Evolutionary conservation across 2,329 filamentous ascomycete genomes (phyloP).

Genomic region (Chrysoporthe cubensis): DNA sequence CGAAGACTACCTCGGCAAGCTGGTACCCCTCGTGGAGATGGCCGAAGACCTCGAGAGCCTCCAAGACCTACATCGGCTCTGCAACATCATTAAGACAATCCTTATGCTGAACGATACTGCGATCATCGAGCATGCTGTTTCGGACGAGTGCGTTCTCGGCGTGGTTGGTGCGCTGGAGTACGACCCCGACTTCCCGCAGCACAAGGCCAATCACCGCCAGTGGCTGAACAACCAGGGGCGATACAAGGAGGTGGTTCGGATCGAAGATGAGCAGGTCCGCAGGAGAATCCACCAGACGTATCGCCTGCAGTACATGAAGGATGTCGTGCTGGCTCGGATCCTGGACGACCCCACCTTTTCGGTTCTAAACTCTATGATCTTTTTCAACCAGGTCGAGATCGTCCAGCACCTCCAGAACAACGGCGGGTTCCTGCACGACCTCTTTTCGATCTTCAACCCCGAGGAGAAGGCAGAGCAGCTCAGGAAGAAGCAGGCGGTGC

Average conservation of each 20-base stretch:
- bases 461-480: conserved; percentile 59
- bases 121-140: conserved; percentile 93
- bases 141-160: conserved; percentile 84
- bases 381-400: conserved; percentile 98
- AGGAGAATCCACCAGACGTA: conserved; percentile 97
- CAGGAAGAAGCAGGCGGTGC: conserved; percentile 89
- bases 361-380: conserved; percentile 95
- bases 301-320: conserved; percentile 93
- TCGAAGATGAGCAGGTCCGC: conserved; percentile 79
- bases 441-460: conserved; percentile 82
- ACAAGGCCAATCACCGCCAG: conserved; percentile 95
- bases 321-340: conserved; percentile 95
- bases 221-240: conserved; percentile 87
- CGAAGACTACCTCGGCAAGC: conserved; percentile 84
- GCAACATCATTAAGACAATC: conserved; percentile 97
- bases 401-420: conserved; percentile 92
- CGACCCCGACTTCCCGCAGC: conserved; percentile 94
- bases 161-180: conserved; percentile 97
- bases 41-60: conserved; percentile 92
- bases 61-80: conserved; percentile 83
- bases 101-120: conserved; percentile 92
- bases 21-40: conserved; percentile 83
- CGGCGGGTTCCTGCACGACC: conserved; percentile 74
- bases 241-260: conserved; percentile 95
- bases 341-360: conserved; percentile 97